Percentiles rank a stretch among this genome's conserved stretches.
These are phyloP conservation scores for Pseudogymnoascus sp. DNA, from an alignment of 2,329 filamentous ascomycete genomes.

Conservation along the genomic window DNA sequence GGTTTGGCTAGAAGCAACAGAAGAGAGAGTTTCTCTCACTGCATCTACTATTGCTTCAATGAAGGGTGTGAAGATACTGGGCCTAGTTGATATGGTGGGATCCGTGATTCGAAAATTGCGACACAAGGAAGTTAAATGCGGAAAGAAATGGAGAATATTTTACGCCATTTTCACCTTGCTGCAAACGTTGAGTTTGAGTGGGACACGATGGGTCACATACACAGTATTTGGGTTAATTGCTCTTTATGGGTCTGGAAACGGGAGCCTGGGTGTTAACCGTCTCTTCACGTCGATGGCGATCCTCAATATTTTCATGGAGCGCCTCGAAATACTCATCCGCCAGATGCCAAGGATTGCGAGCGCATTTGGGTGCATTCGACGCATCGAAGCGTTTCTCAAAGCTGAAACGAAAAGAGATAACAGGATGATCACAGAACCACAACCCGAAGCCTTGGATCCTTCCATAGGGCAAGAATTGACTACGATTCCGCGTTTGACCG, in stretches of 20 bases:
- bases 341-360: conserved; percentile 1
- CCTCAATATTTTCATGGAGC: conserved; percentile 6
- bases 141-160: neutral
- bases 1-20: conserved; percentile 34
- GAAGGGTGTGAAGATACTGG: conserved; percentile 39
- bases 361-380: neutral
- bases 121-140: neutral
- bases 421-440: neutral
- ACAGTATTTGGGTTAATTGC: neutral
- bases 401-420: neutral
- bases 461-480: neutral
- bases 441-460: neutral
- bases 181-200: neutral
- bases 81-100: conserved; percentile 28
- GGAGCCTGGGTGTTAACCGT: neutral
- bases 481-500: neutral
- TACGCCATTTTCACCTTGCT: conserved; percentile 1
- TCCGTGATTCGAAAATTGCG: neutral
- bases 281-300: conserved; percentile 4
- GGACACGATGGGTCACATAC: conserved; percentile 6
- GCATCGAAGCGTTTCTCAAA: neutral
- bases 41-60: conserved; percentile 35
- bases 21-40: conserved; percentile 33
- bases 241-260: neutral
- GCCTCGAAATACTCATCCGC: conserved; percentile 6